Conservation (phyloP, 2,329 filamentous ascomycete genomes). For the Fonsecaea pedrosoi region DNA sequence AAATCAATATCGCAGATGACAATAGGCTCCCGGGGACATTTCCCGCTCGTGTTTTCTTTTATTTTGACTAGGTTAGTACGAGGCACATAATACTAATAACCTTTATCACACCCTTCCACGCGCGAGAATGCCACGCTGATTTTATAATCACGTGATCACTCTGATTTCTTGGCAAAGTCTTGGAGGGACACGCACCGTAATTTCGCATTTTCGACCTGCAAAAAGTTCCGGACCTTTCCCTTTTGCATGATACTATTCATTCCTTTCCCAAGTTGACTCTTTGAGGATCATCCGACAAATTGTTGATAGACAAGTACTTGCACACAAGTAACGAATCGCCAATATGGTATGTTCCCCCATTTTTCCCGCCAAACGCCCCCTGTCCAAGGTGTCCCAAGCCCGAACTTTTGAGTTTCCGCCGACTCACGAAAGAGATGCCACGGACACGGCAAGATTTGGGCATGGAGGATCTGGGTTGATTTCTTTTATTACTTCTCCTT, state of each 20-base stretch:
- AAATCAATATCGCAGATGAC: neutral
- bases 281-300: conserved; percentile 62
- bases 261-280: conserved; percentile 48
- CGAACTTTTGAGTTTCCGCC: neutral
- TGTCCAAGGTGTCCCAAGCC: neutral
- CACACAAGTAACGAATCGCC: conserved; percentile 43
- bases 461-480: neutral
- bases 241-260: conserved; percentile 33
- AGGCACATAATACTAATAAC: no score
- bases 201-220: conserved; percentile 2
- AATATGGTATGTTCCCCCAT: conserved; percentile 54
- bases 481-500: neutral
- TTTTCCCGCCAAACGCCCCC: neutral
- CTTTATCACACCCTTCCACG: neutral
- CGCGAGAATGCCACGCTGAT: neutral
- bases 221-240: neutral
- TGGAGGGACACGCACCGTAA: conserved; percentile 11
- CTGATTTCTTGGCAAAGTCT: conserved; percentile 4
- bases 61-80: neutral
- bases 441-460: neutral
- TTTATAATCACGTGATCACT: neutral
- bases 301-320: conserved; percentile 36
- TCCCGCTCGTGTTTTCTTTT: neutral
- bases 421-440: neutral
- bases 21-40: neutral